Evolutionary conservation across 192 early-diverging fungal genomes (phyloP).

Genomic region (Dimargaris cristalligena): DNA sequence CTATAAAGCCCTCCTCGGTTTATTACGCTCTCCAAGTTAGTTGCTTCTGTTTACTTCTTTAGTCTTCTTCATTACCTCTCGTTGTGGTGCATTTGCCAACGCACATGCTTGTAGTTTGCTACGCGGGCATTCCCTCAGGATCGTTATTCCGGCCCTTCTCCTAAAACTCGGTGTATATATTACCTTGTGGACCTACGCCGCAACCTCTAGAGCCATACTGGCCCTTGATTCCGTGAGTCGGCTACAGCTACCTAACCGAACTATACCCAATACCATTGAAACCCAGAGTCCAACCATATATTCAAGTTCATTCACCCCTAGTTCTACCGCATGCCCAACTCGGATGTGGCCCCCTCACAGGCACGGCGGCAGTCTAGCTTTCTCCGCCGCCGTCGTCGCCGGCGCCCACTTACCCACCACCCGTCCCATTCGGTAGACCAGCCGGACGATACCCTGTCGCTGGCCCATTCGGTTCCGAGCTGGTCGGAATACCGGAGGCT

Average conservation of each 20-base stretch:
- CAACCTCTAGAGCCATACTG: no score
- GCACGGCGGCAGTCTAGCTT: neutral
- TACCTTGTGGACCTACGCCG: no score
- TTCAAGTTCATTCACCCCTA: neutral
- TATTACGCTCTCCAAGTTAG: neutral
- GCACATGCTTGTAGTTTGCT: neutral
- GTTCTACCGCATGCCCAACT: neutral
- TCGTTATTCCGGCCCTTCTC: neutral
- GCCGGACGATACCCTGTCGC: no score
- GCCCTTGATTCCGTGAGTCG: no score
- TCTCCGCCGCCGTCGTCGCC: neutral
- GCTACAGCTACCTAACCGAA: no score
- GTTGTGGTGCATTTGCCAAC: neutral
- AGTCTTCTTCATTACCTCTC: neutral
- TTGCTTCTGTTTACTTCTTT: neutral
- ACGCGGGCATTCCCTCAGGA: neutral
- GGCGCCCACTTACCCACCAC: neutral
- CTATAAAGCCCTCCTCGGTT: no score
- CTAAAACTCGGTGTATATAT: no score
- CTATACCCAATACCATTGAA: no score
- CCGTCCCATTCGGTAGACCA: no score
- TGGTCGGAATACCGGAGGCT: neutral
- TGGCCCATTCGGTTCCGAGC: neutral
- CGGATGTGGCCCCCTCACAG: neutral
- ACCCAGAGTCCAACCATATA: no score